Conservation (phyloP, 208 protist genomes). For the Acanthamoeba royreba region DNA sequence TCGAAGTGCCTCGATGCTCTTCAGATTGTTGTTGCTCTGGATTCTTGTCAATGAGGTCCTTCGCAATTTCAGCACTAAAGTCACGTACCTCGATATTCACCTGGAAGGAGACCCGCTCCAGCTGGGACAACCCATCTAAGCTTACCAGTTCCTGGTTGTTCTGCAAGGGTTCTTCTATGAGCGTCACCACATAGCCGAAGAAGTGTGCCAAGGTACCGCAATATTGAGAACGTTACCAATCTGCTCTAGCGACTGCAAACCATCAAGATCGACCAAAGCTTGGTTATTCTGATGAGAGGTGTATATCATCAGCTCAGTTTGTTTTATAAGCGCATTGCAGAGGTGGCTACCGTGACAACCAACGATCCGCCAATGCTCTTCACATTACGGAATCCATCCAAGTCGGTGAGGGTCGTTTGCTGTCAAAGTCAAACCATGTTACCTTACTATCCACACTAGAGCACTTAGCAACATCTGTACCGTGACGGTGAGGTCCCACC, state of each 20-base stretch:
- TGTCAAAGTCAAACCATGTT: not conserved
- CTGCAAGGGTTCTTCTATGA: not conserved
- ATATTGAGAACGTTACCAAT: not conserved
- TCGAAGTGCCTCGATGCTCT: not conserved
- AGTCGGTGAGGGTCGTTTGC: not conserved
- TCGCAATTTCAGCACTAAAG: no score
- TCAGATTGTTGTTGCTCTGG: not conserved
- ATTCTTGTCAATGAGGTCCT: no score
- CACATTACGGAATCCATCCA: not conserved
- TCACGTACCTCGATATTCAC: no score
- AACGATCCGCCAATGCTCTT: not conserved
- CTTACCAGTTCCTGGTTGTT: not conserved
- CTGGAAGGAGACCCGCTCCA: no score
- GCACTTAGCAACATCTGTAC: not conserved
- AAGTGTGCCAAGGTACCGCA: not conserved
- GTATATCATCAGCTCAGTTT: not conserved
- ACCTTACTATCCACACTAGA: not conserved
- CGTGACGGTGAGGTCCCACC: not conserved
- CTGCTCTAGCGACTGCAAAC: not conserved
- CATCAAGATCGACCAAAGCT: not conserved
- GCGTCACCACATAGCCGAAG: not conserved
- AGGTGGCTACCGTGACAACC: not conserved
- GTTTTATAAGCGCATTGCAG: not conserved
- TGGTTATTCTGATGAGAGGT: not conserved
- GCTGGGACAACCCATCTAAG: no score